Conservation (phyloP, 257 asterid species). For the Solanum raphanifolium region DNA sequence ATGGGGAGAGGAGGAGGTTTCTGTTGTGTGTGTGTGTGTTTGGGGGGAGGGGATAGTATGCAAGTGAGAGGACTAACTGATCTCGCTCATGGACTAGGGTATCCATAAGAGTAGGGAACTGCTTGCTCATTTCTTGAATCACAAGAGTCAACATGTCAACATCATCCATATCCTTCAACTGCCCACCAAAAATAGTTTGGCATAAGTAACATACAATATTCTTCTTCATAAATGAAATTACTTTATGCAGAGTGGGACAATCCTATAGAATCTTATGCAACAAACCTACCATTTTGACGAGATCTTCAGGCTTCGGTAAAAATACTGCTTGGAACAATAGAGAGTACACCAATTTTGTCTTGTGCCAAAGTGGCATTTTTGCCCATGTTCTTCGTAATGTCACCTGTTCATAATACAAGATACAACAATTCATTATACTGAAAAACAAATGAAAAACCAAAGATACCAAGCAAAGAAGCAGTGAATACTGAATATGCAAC, state of each 20-base stretch:
- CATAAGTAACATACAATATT: not conserved
- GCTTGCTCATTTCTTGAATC: slow-evolving; percentile 96
- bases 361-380: slow-evolving; percentile 95
- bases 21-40: not conserved
- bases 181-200: slow-evolving; percentile 14
- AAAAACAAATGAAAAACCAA: not conserved
- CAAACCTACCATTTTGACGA: slow-evolving; percentile 50
- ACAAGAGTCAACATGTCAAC: slow-evolving; percentile 84
- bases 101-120: slow-evolving; percentile 87
- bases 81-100: slow-evolving; percentile 93
- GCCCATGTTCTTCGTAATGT: slow-evolving; percentile 89
- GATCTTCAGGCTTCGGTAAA: slow-evolving; percentile 67
- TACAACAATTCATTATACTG: not conserved
- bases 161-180: slow-evolving; percentile 98
- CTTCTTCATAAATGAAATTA: not conserved
- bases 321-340: slow-evolving; percentile 79
- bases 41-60: no score
- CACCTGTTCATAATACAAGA: slow-evolving; percentile 24
- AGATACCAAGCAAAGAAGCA: not conserved
- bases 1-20: not conserved
- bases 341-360: slow-evolving; percentile 59
- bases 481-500: not conserved
- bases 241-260: not conserved
- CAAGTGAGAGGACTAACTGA: slow-evolving; percentile 41
- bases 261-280: not conserved